Conservation (phyloP, 495 filamentous ascomycete genomes). For the Sporormia fimetaria region DNA sequence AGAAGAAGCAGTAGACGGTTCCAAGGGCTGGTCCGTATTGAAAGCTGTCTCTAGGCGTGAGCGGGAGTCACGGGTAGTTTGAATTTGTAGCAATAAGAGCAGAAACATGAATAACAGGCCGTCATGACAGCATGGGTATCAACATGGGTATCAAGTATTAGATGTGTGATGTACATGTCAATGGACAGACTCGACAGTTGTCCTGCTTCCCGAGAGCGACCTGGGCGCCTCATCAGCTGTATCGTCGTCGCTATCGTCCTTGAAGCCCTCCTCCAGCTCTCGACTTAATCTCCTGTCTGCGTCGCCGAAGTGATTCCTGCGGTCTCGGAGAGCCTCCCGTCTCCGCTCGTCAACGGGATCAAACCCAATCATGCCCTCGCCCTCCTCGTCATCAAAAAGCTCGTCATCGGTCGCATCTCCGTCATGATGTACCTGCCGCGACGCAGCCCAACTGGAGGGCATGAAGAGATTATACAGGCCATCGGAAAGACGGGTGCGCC, state of each 20-base stretch:
- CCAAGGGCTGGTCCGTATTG: no score
- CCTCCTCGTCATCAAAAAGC: constrained; percentile 56
- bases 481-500: constrained; percentile 48
- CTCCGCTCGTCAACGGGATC: constrained; percentile 39
- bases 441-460: constrained; percentile 33
- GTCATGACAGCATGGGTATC: no score
- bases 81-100: no score
- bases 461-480: constrained; percentile 20
- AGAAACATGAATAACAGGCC: no score
- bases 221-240: constrained; percentile 29
- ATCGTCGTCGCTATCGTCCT: constrained; percentile 71
- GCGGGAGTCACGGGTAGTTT: neutral
- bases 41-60: no score
- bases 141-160: no score
- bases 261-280: constrained; percentile 75
- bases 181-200: constrained; percentile 9
- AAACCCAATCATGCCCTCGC: constrained; percentile 53
- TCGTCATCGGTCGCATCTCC: constrained; percentile 48
- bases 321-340: constrained; percentile 41
- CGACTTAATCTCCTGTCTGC: constrained; percentile 55
- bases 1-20: constrained; percentile 35
- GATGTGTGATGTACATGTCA: no score
- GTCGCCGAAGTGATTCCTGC: constrained; percentile 27
- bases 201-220: constrained; percentile 3
- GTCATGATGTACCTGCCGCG: constrained; percentile 34